These are phyloP conservation scores for Salvia sclarea DNA, from an alignment of 305 asterid species.

Conservation along the genomic window DNA sequence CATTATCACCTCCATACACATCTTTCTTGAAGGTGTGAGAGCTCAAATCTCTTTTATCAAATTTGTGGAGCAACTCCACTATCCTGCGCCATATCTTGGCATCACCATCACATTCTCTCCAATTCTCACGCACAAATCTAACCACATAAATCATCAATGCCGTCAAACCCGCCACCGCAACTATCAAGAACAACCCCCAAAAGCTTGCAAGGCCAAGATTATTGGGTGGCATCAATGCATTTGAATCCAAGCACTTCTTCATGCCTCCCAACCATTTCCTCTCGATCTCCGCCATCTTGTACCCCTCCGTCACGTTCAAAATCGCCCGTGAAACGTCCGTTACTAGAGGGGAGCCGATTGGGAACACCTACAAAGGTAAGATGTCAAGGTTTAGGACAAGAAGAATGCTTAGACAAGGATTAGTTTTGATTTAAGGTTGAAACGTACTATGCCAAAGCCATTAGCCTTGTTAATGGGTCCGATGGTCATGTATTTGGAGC, in stretches of 20 bases:
- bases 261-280: constrained; percentile 37
- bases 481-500: constrained; percentile 51
- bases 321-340: constrained; percentile 46
- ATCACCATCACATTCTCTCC: constrained; percentile 22
- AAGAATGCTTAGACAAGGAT: neutral
- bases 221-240: constrained; percentile 6
- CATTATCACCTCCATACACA: neutral
- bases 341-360: constrained; percentile 45
- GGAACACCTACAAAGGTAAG: constrained; percentile 37
- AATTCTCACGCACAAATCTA: constrained; percentile 23
- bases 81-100: constrained; percentile 29
- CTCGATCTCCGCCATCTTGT: constrained; percentile 35
- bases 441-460: constrained; percentile 58
- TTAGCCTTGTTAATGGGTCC: constrained; percentile 54
- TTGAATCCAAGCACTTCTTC: constrained; percentile 30
- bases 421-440: neutral
- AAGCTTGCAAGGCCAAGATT: constrained; percentile 42
- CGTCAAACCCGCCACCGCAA: constrained; percentile 28
- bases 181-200: constrained; percentile 43
- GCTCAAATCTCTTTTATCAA: constrained; percentile 27
- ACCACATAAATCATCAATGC: constrained; percentile 32
- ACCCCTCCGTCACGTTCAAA: constrained; percentile 41
- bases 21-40: constrained; percentile 26
- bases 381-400: no score
- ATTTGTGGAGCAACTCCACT: constrained; percentile 8